Evolutionary conservation across 371 early-diverging fungal genomes (phyloP).

Genomic region (Polyrhizophydium stewartii): DNA sequence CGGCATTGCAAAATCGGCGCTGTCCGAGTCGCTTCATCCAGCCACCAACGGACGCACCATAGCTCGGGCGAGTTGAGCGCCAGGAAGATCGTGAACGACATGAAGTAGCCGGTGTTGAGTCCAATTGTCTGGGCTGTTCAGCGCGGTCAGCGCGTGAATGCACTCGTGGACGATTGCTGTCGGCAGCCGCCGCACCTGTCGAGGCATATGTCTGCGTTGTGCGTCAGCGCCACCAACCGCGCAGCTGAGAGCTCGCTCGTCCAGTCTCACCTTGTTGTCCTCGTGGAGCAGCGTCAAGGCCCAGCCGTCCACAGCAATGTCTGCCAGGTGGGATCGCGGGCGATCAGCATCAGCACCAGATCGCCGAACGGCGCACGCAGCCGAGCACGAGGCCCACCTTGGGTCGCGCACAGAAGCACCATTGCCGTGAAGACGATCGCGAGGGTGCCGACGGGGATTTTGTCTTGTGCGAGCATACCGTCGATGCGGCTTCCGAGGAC

Average conservation of each 20-base stretch:
- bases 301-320: slow-evolving; percentile 98
- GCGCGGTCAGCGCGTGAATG: slow-evolving; percentile 37
- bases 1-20: no score
- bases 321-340: slow-evolving; percentile 28
- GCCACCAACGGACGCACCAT: slow-evolving; percentile 36
- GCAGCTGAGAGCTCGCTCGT: no score
- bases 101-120: slow-evolving; percentile 87
- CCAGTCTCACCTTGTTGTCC: slow-evolving; percentile 65
- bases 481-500: slow-evolving; percentile 77
- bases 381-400: no score
- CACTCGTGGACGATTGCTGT: neutral
- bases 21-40: no score
- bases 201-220: slow-evolving; percentile 15
- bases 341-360: neutral
- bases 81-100: slow-evolving; percentile 94
- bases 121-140: slow-evolving; percentile 96
- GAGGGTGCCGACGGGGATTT: slow-evolving; percentile 35
- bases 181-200: slow-evolving; percentile 8
- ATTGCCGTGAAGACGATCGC: slow-evolving; percentile 47
- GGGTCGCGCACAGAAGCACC: slow-evolving; percentile 94
- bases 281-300: slow-evolving; percentile 87
- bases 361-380: neutral
- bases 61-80: slow-evolving; percentile 92
- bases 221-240: no score
- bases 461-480: slow-evolving; percentile 50